Base-by-base conservation (phyloP, 805 yeast genomes). In the Kodamaea laetipori region DNA sequence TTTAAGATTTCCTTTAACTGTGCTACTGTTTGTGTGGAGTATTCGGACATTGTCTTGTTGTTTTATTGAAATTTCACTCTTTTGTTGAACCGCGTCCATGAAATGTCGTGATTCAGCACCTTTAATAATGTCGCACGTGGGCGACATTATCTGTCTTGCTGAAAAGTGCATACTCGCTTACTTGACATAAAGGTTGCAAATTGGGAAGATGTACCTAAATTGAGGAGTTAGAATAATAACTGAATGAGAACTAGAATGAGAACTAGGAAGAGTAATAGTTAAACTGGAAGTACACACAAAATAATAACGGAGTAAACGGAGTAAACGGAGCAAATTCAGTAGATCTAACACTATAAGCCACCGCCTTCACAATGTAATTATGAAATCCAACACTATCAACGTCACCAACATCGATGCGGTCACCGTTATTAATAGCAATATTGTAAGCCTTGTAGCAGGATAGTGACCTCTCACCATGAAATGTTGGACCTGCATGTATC, bases 1-100 rank as follows among this genome's bases (percentile, higher is more conserved):
- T 84, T 83, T 54, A 92, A 75, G 44, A 78, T 57, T 49, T 86
- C 96, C 61, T 87, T 90, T 63, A 92, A 76, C 69, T 90, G 96
- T 13, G 84, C 81, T 40, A 90, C 97, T 2, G 90, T 84, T 50
- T 79, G 74, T n/a, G 81, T 57, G n/a, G 79, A 58, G 60, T 81
- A 84, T 8, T 74, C 74, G 12, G 79, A 51, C 83, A 80, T 80
- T 44, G 34, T 43, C 24, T 21, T 21, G 25, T 35, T 21, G 38
- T 21, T 12, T 28, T 32, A 21, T 34, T 39, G 27, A 38, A 38
- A 38, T 33, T 33, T 30, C 34, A 30, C 34, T 21, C 24, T 30
- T 30, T 30, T 30, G 17, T 15, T 19, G 25, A 33, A 33, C 6
- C 37, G 37, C 37, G 37, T 33, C 8, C 24, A 6, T 19, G 6